These are phyloP conservation scores for Aspergillus sp. DNA, from an alignment of 2,329 filamentous ascomycete genomes.

Conservation along the genomic window DNA sequence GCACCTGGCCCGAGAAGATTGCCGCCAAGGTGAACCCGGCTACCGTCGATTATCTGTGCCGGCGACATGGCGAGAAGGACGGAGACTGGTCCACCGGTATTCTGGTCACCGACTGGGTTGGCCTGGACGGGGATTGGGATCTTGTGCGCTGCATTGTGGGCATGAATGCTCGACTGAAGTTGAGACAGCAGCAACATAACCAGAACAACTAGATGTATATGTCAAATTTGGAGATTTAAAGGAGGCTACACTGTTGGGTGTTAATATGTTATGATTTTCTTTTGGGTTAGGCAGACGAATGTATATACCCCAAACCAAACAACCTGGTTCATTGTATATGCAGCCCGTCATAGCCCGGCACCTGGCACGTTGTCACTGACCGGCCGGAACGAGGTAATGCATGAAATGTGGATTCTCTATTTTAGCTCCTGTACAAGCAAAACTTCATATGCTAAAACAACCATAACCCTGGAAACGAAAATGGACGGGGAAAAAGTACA, in stretches of 20 bases:
- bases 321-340: not conserved
- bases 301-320: not conserved
- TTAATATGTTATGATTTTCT: not conserved
- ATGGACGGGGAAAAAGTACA: constrained; percentile 23
- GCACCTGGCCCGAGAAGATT: constrained; percentile 91
- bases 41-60: constrained; percentile 59
- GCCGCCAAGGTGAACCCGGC: constrained; percentile 84
- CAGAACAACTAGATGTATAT: constrained; percentile 1
- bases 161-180: constrained; percentile 71
- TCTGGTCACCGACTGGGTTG: constrained; percentile 92
- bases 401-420: constrained; percentile 11
- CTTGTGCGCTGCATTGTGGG: constrained; percentile 81
- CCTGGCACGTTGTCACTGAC: too few relatives aligned
- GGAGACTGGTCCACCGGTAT: constrained; percentile 80
- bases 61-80: constrained; percentile 48
- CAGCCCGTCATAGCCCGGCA: too few relatives aligned
- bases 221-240: not conserved
- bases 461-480: constrained; percentile 13
- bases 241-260: not conserved
- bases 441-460: constrained; percentile 17
- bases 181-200: constrained; percentile 26
- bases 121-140: constrained; percentile 84
- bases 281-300: not conserved
- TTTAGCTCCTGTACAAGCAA: constrained; percentile 5
- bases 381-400: not conserved